Evolutionary conservation across 148 eudicot genomes (phyloP).

Genomic region (Vaccinium corymbosum): DNA sequence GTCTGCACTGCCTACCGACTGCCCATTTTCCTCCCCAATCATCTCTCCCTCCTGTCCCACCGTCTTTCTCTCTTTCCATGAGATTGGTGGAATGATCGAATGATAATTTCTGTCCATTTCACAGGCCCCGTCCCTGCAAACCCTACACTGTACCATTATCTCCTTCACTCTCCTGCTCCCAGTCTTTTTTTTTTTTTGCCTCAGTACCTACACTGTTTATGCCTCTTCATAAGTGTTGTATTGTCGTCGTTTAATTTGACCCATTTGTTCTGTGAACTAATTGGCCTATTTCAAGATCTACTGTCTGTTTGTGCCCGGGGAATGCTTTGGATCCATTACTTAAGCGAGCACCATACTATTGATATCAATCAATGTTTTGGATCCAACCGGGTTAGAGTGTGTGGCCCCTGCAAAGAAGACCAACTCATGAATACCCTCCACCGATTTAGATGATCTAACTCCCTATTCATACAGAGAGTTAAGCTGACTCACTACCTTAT

Average conservation of each 20-base stretch:
- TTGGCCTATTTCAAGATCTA: neutral
- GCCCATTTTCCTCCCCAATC: neutral
- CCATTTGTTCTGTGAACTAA: neutral
- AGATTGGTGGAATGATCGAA: neutral
- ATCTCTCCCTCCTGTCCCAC: neutral
- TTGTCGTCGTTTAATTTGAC: neutral
- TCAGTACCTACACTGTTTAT: neutral
- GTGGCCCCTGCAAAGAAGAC: neutral
- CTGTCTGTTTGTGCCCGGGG: too few relatives aligned
- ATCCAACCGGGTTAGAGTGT: neutral
- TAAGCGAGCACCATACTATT: neutral
- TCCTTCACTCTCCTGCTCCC: neutral
- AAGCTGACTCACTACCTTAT: neutral
- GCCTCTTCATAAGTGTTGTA: neutral
- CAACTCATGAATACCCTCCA: neutral
- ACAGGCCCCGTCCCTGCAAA: neutral
- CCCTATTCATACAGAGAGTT: neutral
- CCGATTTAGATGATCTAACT: neutral
- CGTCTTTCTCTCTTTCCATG: neutral
- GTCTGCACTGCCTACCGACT: neutral
- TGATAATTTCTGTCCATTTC: neutral
- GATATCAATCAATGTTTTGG: neutral
- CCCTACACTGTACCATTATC: neutral
- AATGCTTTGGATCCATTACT: too few relatives aligned
- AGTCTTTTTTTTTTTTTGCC: neutral